Evolutionary conservation across 2,329 filamentous ascomycete genomes (phyloP), one percentile per base, ranked within the genome.

Genomic region (Xylariales sp.): DNA sequence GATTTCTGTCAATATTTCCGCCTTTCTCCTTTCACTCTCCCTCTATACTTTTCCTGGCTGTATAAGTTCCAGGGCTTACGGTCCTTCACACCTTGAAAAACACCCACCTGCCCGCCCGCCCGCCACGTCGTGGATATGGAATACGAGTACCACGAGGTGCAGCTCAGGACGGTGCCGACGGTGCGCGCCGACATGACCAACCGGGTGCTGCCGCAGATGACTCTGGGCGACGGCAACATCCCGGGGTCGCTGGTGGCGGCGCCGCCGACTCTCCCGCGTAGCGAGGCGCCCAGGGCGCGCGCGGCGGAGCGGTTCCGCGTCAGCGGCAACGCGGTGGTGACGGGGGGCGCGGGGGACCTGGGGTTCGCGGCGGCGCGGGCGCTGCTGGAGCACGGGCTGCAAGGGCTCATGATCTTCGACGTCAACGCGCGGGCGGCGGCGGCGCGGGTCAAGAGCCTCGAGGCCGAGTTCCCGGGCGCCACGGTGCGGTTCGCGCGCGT

Each of bases 401-500:
- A 47, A 13, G 56, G 54, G 12, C 40, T 61, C 13, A 51, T 53
- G 46, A 54, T 60, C 34, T 57, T 60, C 23, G 57, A 60, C 38
- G 38, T 55, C 39, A 47, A 55, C 29, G 46, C 49, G 7, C 34
- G 40, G 7, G 52, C 53, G 37, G 55, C 53, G 31, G 40, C 45
- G 21, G 45, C 44, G 16, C 57, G 65, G 18, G 66, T 82, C 34
- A 49, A 62, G 2, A 40, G 49, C 2, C 65, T 87, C 1, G 60
- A 63, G 30, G 36, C 52, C 1, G 68, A 76, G 14, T 85, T 85
- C 43, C 78, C 81, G 0, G 40, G 54, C 4, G 61, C 65, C 1
- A 67, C 61, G 2, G 72, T 86, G 41, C 55, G 63, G 15, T 68
- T 70, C 23, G 56, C 67, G 18, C 58, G 62, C 6, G 74, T 83